phyloP scores from a whole-genome alignment of 2,329 filamentous ascomycete species.

The Beauveria sp. region DNA sequence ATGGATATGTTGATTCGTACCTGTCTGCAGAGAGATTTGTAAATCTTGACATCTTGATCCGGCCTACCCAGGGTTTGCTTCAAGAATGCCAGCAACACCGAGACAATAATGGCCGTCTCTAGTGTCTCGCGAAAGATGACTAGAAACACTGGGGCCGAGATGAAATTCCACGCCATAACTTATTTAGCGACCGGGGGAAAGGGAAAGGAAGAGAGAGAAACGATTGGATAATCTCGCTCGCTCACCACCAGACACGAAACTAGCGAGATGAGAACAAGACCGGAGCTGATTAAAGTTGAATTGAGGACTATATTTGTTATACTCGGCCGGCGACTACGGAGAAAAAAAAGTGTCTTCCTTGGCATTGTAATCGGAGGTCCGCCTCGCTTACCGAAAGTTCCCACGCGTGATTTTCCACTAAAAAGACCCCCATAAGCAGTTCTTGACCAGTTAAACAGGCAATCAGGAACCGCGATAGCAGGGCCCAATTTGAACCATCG shows the following conservation, averaged over 20 bases:
- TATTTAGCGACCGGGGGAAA: neutral
- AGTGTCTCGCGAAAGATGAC: slow-evolving; percentile 81
- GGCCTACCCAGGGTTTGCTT: slow-evolving; percentile 69
- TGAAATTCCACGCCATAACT: slow-evolving; percentile 58
- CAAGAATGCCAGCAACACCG: slow-evolving; percentile 74
- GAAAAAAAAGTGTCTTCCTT: no score
- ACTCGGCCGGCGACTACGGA: no score
- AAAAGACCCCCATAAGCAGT: no score
- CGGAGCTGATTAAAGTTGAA: neutral
- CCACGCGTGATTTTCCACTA: no score
- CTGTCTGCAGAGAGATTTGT: slow-evolving; percentile 62
- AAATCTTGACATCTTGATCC: slow-evolving; percentile 50
- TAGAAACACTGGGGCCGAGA: slow-evolving; percentile 78
- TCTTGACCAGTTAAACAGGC: no score
- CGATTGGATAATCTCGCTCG: no score
- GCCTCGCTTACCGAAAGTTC: no score
- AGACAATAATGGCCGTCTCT: slow-evolving; percentile 78
- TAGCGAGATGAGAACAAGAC: neutral
- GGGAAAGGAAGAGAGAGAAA: no score
- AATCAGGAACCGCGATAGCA: no score
- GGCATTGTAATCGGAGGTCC: no score
- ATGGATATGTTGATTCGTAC: slow-evolving; percentile 26
- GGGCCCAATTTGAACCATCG: no score
- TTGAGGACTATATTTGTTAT: no score
- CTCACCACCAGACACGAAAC: neutral